Percentiles rank a stretch among this genome's conserved stretches.
These are phyloP conservation scores for Cercophora sp. DNA, from an alignment of 495 filamentous ascomycete genomes.

Conservation along the genomic window DNA sequence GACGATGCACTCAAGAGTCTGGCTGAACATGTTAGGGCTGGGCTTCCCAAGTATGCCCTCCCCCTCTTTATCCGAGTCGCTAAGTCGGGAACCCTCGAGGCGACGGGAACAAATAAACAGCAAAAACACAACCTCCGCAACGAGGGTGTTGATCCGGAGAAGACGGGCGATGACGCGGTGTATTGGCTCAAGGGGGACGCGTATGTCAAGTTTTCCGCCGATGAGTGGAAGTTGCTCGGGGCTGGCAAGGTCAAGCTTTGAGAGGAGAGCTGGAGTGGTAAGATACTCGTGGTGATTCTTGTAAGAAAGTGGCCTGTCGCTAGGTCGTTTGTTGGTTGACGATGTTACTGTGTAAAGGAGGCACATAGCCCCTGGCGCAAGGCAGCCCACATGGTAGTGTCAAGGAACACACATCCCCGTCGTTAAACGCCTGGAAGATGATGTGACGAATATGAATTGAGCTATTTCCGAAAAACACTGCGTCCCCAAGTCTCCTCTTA, in stretches of 20 bases:
- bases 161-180: slow-evolving; percentile 56
- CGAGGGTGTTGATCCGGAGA: slow-evolving; percentile 67
- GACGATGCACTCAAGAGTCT: slow-evolving; percentile 51
- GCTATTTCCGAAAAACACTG: no score
- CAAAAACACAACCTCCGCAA: slow-evolving; percentile 68
- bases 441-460: no score
- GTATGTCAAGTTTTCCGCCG: slow-evolving; percentile 63
- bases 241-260: slow-evolving; percentile 69
- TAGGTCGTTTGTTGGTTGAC: neutral
- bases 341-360: no score
- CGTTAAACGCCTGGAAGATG: no score
- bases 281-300: neutral
- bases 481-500: no score
- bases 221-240: slow-evolving; percentile 65
- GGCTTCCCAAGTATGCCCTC: slow-evolving; percentile 68
- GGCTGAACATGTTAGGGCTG: slow-evolving; percentile 52
- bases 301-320: neutral
- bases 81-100: slow-evolving; percentile 46
- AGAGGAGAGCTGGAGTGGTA: no score
- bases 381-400: no score
- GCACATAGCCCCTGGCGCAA: no score
- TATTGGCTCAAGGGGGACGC: slow-evolving; percentile 60
- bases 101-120: slow-evolving; percentile 86
- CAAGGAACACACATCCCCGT: no score
- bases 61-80: slow-evolving; percentile 74